Conservation (phyloP, 768 basidiomycete genomes). For the Suillus bovinus region DNA sequence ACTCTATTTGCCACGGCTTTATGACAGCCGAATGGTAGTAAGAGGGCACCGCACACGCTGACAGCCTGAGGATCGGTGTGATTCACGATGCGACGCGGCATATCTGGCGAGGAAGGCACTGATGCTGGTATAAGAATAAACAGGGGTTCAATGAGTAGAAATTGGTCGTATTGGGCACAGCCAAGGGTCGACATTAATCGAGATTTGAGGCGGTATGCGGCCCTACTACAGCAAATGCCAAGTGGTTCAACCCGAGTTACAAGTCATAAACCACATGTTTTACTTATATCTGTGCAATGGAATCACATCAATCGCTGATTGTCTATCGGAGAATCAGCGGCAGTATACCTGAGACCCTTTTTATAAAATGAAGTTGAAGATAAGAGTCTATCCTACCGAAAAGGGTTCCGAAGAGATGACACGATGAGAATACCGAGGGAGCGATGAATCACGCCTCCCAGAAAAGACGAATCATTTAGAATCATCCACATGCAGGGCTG, state of each 20-base stretch:
- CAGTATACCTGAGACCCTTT: not conserved
- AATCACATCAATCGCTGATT: not conserved
- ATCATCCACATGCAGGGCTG: not conserved
- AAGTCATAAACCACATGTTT: not conserved
- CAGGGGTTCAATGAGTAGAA: not conserved
- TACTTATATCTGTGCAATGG: not conserved
- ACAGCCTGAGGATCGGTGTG: no score
- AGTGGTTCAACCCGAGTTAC: not conserved
- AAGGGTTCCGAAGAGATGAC: conserved; percentile 1
- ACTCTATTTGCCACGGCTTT: no score
- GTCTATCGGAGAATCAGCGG: not conserved
- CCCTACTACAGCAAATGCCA: not conserved
- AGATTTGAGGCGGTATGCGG: not conserved
- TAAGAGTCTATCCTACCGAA: not conserved
- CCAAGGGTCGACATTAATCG: not conserved
- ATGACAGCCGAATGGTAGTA: no score
- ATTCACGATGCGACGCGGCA: no score
- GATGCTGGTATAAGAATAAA: not conserved
- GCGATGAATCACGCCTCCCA: not conserved
- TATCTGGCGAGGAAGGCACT: not conserved
- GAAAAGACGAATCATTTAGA: not conserved
- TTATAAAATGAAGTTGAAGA: not conserved
- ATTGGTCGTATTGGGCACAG: not conserved
- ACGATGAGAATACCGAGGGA: not conserved
- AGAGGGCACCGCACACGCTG: no score